A percentile compares a stretch with the other conserved stretches of the same genome.
Conservation (phyloP, 345 rosid species). For the Balakata baccata region DNA sequence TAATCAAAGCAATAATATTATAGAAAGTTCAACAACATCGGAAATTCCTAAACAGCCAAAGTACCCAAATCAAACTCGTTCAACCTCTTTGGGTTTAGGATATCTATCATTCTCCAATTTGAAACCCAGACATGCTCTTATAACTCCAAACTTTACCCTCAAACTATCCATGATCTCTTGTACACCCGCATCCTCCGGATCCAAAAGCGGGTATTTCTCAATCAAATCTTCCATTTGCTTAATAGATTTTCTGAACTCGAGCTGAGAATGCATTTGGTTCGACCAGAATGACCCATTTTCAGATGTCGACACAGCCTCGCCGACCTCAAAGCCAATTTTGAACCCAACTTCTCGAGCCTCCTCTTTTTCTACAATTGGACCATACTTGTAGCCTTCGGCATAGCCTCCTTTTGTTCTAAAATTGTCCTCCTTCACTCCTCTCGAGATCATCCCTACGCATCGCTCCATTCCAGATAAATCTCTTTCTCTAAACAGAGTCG, state of each 20-base stretch:
- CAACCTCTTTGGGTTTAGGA: constrained; percentile 52
- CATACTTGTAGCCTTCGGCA: constrained; percentile 46
- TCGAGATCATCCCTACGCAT: too few relatives aligned
- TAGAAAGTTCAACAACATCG: background rate
- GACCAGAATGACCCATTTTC: constrained; percentile 52
- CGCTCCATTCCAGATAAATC: too few relatives aligned
- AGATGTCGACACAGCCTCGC: constrained; percentile 76
- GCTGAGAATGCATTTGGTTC: constrained; percentile 48
- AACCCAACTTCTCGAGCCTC: constrained; percentile 63
- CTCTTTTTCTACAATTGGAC: constrained; percentile 52
- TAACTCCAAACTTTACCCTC: constrained; percentile 61
- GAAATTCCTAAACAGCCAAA: background rate
- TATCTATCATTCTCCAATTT: constrained; percentile 62
- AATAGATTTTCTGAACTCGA: constrained; percentile 53
- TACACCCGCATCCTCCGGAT: constrained; percentile 64
- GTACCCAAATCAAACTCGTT: constrained; percentile 17
- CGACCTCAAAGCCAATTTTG: constrained; percentile 61
- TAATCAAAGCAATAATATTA: too few relatives aligned
- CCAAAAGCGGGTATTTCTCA: constrained; percentile 47
- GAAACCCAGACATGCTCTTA: constrained; percentile 61
- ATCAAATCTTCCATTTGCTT: constrained; percentile 56
- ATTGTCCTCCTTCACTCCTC: too few relatives aligned
- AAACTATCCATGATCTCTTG: constrained; percentile 58
- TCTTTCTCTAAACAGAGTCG: too few relatives aligned
- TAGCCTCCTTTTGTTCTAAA: constrained; percentile 49